These are phyloP conservation scores for Didymella sp. DNA, from an alignment of 2,329 filamentous ascomycete species.

Conservation along the genomic window DNA sequence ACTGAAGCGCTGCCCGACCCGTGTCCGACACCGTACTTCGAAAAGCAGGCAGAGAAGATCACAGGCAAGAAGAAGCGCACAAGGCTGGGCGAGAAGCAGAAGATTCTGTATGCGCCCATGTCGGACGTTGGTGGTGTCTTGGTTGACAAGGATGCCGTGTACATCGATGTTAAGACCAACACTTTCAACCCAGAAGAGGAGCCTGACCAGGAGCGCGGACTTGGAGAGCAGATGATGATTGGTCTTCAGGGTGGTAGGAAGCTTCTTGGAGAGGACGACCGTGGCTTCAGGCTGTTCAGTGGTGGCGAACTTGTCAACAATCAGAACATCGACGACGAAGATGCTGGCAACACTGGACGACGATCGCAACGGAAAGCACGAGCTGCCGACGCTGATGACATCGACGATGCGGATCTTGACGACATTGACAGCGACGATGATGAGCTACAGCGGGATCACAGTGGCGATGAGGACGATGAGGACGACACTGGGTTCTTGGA, in stretches of 20 bases:
- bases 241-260: constrained; percentile 82
- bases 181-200: constrained; percentile 74
- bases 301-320: constrained; percentile 73
- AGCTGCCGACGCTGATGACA: constrained; percentile 55
- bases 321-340: constrained; percentile 57
- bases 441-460: constrained; percentile 58
- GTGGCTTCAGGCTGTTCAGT: constrained; percentile 84
- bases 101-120: constrained; percentile 96
- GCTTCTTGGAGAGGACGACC: constrained; percentile 80
- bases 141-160: constrained; percentile 96
- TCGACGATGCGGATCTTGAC: constrained; percentile 60
- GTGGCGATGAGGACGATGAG: constrained; percentile 59
- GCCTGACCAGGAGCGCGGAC: constrained; percentile 74
- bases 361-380: constrained; percentile 61
- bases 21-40: constrained; percentile 90
- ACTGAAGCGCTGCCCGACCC: constrained; percentile 93
- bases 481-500: constrained; percentile 58
- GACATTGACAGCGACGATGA: constrained; percentile 60
- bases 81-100: constrained; percentile 93
- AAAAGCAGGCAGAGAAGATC: constrained; percentile 83
- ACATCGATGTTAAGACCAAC: constrained; percentile 75
- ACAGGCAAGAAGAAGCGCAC: constrained; percentile 81
- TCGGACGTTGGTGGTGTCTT: constrained; percentile 95
- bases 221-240: constrained; percentile 94
- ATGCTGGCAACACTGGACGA: constrained; percentile 65